Conservation (phyloP, 768 basidiomycete species). For the Suillus sp. region DNA sequence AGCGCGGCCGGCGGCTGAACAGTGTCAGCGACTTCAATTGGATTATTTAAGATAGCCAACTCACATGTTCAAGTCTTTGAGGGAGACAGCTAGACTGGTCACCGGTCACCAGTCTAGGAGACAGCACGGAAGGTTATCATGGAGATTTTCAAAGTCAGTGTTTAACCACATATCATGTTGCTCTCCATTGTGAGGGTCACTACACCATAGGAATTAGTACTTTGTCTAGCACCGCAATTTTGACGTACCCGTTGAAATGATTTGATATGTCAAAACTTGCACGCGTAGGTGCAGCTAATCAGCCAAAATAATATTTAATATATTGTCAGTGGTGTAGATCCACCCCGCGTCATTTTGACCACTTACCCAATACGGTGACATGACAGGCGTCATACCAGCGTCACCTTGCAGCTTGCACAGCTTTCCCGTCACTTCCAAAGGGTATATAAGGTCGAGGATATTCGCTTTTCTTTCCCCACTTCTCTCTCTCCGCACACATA, state of each 20-base stretch:
- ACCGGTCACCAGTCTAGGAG: too few relatives aligned
- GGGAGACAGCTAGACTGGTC: conserved; percentile 51
- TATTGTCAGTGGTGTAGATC: too few relatives aligned
- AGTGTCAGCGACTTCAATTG: background rate
- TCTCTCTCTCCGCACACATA: background rate
- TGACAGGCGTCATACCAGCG: conserved; percentile 14
- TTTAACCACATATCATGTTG: too few relatives aligned
- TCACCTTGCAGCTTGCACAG: conserved; percentile 9
- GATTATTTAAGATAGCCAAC: conserved; percentile 10
- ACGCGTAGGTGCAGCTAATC: too few relatives aligned
- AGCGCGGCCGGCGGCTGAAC: conserved; percentile 49
- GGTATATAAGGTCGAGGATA: conserved; percentile 13
- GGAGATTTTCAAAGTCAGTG: too few relatives aligned
- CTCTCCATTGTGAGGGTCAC: too few relatives aligned
- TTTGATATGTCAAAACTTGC: too few relatives aligned
- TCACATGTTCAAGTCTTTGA: conserved; percentile 55
- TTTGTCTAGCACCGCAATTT: too few relatives aligned
- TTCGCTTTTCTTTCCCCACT: background rate
- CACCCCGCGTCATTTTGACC: background rate
- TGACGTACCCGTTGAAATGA: too few relatives aligned
- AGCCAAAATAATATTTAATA: too few relatives aligned
- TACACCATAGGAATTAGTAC: too few relatives aligned
- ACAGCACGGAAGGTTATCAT: conserved; percentile 54
- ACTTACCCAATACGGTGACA: conserved; percentile 9
- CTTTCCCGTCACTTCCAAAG: background rate